Base-by-base conservation (phyloP, 2,329 filamentous ascomycete genomes). In the Fusarium drepaniforme region DNA sequence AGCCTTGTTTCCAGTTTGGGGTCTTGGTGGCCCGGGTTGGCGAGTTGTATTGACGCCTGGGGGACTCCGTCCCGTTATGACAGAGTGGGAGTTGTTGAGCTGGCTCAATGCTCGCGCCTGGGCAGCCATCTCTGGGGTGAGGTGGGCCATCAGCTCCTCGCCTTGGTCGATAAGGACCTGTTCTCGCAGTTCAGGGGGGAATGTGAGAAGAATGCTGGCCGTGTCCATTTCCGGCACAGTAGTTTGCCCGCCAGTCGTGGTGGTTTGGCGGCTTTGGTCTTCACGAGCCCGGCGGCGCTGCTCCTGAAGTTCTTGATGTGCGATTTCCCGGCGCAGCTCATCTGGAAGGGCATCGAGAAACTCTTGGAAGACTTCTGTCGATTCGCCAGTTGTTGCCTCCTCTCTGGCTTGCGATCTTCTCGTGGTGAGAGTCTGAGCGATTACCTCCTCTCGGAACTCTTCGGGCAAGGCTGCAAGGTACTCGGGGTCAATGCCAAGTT, bases 381-480 rank as follows among this genome's bases (percentile, higher is more conserved):
- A 91, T 78, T 95, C 92, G 70, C 96, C 94, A 21, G 90, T 88
- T 66, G 89, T 90, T 25, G 90, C 91, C 82, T 91, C 84, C 86
- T 93, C 82, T 81, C 93, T 83, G 49, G 94, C 94, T 82, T 97
- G 91, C 9, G 93, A 93, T 73, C 96, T 92, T 75, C 96, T 91
- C 75, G 94, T 92, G 63, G 94, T 95, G 73, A 98, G 90, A 69
- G 97, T 95, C 72, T 96, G 92, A 82, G 97, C 95, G 75, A 99
- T 94, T 59, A 99, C 97, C 81, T 99, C 97, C 82, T 98, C 96
- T 56, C 97, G 90, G 80, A 98, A 92, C 71, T 99, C 97, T 78
- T 99, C 97, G 0, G 97, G 97, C n/a, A 99, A 86, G n/a, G 96
- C 97, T 69, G 97, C 94, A 8, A 99, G 90, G 83, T 98, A 99